Conservation (phyloP, 139 green algal species). For the Coccomyxa sp. region DNA sequence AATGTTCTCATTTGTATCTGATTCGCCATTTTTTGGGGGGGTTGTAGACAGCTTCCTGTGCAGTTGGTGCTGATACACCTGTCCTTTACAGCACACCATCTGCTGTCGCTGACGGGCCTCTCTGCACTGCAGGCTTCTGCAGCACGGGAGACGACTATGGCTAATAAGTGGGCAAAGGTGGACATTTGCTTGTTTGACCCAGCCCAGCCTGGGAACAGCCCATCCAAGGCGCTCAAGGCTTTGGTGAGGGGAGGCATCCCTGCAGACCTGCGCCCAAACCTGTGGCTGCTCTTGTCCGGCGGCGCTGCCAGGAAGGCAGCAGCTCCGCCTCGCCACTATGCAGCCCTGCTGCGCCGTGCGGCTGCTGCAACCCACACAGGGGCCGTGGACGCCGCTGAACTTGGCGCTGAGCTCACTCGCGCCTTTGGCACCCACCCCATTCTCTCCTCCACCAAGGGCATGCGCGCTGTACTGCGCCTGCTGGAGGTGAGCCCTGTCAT, state of each 20-base stretch:
- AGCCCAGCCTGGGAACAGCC: background rate
- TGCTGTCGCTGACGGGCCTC: no score
- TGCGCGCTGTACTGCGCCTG: constrained; percentile 1
- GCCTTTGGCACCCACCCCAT: constrained; percentile 2
- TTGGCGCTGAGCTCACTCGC: background rate
- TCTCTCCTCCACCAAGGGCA: constrained; percentile 1
- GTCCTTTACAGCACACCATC: no score
- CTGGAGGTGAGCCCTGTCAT: background rate
- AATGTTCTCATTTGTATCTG: no score
- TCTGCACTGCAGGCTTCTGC: background rate
- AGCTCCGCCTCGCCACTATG: constrained; percentile 2
- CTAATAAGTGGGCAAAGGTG: background rate
- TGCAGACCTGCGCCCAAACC: constrained; percentile 7
- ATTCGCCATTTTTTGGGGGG: no score
- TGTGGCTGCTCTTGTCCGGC: constrained; percentile 38
- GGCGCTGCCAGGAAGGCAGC: constrained; percentile 1
- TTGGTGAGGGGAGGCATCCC: constrained; percentile 33
- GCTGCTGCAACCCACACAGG: background rate
- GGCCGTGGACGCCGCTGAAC: background rate
- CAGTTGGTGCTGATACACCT: no score
- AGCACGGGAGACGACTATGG: constrained; percentile 5
- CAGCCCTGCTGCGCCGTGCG: background rate
- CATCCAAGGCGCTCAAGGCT: constrained; percentile 24
- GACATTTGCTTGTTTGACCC: background rate
- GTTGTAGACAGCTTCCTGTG: no score